Base-by-base conservation (phyloP, 768 basidiomycete genomes). In the Termitomyces sp. region DNA sequence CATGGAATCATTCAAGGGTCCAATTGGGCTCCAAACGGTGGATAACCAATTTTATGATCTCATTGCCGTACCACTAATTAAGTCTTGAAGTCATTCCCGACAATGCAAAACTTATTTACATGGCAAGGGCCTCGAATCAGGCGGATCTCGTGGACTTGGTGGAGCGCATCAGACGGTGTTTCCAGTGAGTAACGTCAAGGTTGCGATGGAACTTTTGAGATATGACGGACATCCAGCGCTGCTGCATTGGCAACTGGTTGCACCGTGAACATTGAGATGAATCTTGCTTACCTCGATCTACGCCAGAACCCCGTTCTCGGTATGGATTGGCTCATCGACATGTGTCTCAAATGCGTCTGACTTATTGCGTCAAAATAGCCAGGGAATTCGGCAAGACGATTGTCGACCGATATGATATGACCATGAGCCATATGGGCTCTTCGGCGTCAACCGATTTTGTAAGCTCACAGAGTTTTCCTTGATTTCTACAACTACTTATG, bases 401-500 rank as follows among this genome's bases (percentile, higher is more conserved):
- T 57, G 63, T 68, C 31, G 66, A 61, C 40, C 69, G 68, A 39
- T 86, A 81, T 56, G 80, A 76, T 15, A 62, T 81, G 65, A 60
- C 58, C 31, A 66, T 69, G 3, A 66, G 60, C 5, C 54, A 63
- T 5, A 55, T 50, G 40, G 69, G 63, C 10, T 70, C 75, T 3
- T 72, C 81, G 16, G 88, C 86, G 3, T 90, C 88, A 5, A 89
- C 89, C 9, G 89, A 91, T 68, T 90, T 91, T 66, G 89, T 90
- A 57, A 73, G 87, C 29, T 29, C 20, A 23, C 74, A 3, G 9
- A 32, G 16, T 39, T 52, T 49, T 35, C 35, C 36, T 42, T 45
- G 10, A 38, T 46, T 18, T 43, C 42, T n/a, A n/a, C n/a, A 32
- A 55, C 9, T 57, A 23, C 29, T 41, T 25, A 45, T 29, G 23